Percentiles rank a stretch among this genome's conserved stretches.
Conservation (phyloP, 257 asterid species). For the Solanum virginianum region DNA sequence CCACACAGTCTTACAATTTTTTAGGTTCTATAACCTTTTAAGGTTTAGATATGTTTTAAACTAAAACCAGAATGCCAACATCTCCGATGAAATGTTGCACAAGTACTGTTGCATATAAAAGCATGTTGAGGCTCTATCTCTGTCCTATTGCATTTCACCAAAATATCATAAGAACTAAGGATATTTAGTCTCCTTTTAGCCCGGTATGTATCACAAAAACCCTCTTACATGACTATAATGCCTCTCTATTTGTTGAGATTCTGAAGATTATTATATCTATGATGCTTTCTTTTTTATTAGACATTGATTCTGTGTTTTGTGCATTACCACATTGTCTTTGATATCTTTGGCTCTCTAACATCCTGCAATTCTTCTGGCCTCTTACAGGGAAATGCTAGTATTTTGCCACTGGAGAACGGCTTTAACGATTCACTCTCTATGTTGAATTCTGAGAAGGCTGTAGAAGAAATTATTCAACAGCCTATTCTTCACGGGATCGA, state of each 20-base stretch:
- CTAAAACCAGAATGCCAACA: background rate
- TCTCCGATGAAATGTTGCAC: background rate
- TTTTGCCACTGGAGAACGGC: slow-evolving; percentile 39
- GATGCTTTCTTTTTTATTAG: background rate
- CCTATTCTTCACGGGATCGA: slow-evolving; percentile 69
- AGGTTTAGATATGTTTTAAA: background rate
- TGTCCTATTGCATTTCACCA: background rate
- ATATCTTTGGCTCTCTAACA: background rate
- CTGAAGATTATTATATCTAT: background rate
- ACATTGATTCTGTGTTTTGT: background rate
- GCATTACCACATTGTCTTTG: background rate
- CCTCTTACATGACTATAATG: background rate
- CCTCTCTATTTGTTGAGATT: background rate
- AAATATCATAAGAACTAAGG: background rate
- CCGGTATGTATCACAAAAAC: background rate
- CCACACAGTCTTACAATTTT: background rate
- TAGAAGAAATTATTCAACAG: slow-evolving; percentile 52
- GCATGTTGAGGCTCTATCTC: background rate
- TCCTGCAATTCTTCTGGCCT: background rate
- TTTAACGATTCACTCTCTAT: slow-evolving; percentile 25
- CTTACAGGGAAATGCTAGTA: slow-evolving; percentile 33
- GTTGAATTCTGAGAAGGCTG: slow-evolving; percentile 42
- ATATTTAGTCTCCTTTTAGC: background rate
- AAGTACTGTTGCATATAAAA: background rate
- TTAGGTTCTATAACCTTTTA: background rate